Base-by-base conservation (phyloP, 1,284 basidiomycete genomes). In the Leccinum griseonigrum region DNA sequence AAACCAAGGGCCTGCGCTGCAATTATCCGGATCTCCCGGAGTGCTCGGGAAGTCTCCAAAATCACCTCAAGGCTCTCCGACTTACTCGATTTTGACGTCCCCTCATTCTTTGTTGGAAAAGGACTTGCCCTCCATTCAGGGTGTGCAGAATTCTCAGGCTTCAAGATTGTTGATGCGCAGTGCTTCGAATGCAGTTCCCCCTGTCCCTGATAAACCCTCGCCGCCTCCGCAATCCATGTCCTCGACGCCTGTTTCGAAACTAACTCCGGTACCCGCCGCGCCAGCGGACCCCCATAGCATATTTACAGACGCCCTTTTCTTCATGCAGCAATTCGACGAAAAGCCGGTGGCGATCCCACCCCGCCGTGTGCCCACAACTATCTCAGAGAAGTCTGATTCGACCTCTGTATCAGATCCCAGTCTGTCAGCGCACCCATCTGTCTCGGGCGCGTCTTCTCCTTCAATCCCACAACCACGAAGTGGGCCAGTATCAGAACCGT, bases 281-380 rank as follows among this genome's bases (percentile, higher is more conserved):
- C 58, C 57, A 3, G 51, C 58, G 58, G 74, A 75, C 51, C 46
- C 67, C 38, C 73, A 78, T 58, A 79, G 78, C 60, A 75, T 86
- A n/a, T 77, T 80, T 58, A 79, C 82, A 62, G 85, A 87, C 50
- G 87, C 87, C 9, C 70, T 90, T 57, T 89, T 83, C 73, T 88
- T 86, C 68, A 86, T 91, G 84, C 84, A 86, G 62, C 81, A 86
- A 64, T 72, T 82, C 54, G 79, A 83, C 26, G 74, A 77, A 58
- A 74, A 75, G 58, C 59, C 71, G 50, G 61, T 56, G 48, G 11
- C 13, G 3, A 6, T 50, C 29, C 66, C 65, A 4, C 66, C 63
- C 26, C 75, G 72, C 56, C 79, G 78, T 32, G 68, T 78, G n/a
- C 80, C 77, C 53, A 77, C 79, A 32, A 79, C 77, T 29, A 79